phyloP scores from a whole-genome alignment of 2,329 filamentous ascomycete species.

The Malbranchea zuffiana region DNA sequence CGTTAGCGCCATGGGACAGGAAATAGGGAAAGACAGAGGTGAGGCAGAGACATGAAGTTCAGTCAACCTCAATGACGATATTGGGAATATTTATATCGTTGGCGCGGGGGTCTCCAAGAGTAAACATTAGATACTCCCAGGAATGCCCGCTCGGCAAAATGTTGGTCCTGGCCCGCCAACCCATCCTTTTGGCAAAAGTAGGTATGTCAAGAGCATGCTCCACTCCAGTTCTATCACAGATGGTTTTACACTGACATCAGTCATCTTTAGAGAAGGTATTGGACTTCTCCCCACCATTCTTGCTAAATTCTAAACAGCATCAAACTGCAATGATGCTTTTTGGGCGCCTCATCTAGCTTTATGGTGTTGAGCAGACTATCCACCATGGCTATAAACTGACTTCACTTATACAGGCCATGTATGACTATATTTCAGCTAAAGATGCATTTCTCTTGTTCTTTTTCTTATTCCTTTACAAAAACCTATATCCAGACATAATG shows the following conservation, averaged over 20 bases:
- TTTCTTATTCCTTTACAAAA: conserved; percentile 14
- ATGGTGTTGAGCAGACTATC: conserved; percentile 11
- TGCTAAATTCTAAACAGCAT: conserved; percentile 8
- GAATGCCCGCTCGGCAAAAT: neutral
- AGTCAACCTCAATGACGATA: no score
- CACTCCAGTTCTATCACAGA: neutral
- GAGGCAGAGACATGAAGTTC: no score
- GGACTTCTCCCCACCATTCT: conserved; percentile 10
- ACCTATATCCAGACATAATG: conserved; percentile 6
- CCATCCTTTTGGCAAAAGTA: neutral
- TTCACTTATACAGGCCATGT: conserved; percentile 13
- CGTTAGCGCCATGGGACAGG: no score
- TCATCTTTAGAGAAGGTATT: conserved; percentile 12
- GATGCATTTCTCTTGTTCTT: conserved; percentile 16
- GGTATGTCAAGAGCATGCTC: neutral
- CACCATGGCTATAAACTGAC: conserved; percentile 12
- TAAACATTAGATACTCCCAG: no score
- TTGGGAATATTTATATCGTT: no score
- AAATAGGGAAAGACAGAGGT: no score
- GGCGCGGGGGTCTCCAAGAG: no score
- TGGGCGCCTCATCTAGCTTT: conserved; percentile 10
- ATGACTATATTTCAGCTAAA: conserved; percentile 14
- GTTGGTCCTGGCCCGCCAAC: neutral
- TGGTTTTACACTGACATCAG: conserved; percentile 7
- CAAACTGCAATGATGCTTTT: conserved; percentile 10